Evolutionary conservation across 148 eudicot species (phyloP), one percentile per base, ranked within the genome.

Genomic region (Silene uniflora): DNA sequence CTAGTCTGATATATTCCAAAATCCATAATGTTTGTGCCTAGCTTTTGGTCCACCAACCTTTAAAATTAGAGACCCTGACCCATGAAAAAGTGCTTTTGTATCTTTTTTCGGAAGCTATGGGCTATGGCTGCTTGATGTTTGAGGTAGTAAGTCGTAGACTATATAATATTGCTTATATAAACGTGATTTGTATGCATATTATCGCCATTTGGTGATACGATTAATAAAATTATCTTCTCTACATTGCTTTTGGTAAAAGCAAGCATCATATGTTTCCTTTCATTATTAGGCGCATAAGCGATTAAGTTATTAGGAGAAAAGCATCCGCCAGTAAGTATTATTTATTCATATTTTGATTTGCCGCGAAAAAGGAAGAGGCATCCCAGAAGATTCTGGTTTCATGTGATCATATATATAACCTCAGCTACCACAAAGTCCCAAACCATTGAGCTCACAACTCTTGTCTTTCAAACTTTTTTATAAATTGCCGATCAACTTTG

Each of bases 51-150:
- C 73, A 54, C 62, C 73, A 24, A 54, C 62, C 62, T 71, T 16
- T 71, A 71, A 60, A 10, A 71, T 52, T 25, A 19, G 73, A 71
- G 62, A 71, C 42, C 73, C 73, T 71, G 73, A 55, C 73, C 62
- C 61, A 24, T 71, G 4, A 35, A 52, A 71, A 71, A 71, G 73
- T 18, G 39, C n/a, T 54, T 71, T 71, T 54, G 12, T 7, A 69
- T 22, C 73, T 21, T 69, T 47, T n/a, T 58, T 58, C 44, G 35
- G 73, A 69, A 46, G 32, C 9, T 49, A 47, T 46, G 73, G 35
- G 32, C 9, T 49, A 47, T 46, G 73, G 35, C 62, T 71, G 39
- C 44, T 55, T 54, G 52, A 67, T 16, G 49, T 35, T 62, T 10
- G 17, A 25, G 12, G 22, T n/a, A 39, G 5, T 67, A 67, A 24